phyloP scores from a whole-genome alignment of 2,329 filamentous ascomycete species.

The Akanthomyces dipterigenus region DNA sequence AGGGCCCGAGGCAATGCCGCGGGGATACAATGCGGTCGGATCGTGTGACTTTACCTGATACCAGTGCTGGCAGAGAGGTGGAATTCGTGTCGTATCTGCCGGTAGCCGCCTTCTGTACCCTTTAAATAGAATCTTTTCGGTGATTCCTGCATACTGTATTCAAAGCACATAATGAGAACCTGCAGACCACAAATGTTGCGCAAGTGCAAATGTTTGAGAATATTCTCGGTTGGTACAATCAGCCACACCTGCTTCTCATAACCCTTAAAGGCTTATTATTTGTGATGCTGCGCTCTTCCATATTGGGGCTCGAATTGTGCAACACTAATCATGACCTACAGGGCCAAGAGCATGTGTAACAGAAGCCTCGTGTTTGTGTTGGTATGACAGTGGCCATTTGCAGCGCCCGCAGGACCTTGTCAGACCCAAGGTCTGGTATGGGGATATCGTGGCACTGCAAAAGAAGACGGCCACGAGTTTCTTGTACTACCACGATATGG shows the following conservation, averaged over 20 bases:
- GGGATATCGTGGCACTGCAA: neutral
- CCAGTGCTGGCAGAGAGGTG: neutral
- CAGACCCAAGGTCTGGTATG: neutral
- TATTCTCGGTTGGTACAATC: neutral
- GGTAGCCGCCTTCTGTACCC: neutral
- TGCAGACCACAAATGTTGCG: neutral
- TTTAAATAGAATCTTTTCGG: neutral
- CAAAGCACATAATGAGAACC: neutral
- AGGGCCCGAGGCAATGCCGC: neutral
- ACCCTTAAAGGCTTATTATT: neutral
- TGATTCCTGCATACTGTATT: neutral
- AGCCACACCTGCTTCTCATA: neutral
- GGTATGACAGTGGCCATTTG: neutral
- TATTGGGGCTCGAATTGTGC: neutral
- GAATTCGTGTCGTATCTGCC: constrained; percentile 1
- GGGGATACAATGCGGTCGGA: neutral
- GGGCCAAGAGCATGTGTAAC: neutral
- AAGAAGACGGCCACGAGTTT: neutral
- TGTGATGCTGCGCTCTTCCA: neutral
- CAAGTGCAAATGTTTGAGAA: neutral
- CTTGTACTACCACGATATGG: neutral
- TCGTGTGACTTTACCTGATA: neutral
- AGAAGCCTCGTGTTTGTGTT: neutral
- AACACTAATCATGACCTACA: neutral
- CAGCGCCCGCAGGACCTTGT: neutral